phyloP scores from a whole-genome alignment of 2,329 filamentous ascomycete genomes.

The Alternaria longipes region DNA sequence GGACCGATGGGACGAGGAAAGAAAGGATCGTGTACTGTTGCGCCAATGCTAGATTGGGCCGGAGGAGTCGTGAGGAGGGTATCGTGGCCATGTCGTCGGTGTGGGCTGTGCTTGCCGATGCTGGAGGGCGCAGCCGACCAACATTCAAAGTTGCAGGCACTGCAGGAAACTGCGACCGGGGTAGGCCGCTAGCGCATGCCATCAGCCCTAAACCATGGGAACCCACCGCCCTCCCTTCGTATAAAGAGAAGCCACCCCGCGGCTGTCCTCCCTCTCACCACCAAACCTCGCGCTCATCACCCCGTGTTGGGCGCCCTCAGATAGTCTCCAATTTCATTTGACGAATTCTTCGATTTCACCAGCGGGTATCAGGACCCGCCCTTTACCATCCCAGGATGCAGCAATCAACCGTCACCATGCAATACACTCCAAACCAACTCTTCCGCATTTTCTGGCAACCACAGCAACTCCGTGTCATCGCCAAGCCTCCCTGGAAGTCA shows the following conservation, averaged over 20 bases:
- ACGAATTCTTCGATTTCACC: conserved; percentile 48
- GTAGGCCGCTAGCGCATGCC: conserved; percentile 12
- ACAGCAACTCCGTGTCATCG: conserved; percentile 27
- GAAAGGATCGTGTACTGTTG: conserved; percentile 35
- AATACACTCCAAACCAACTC: conserved; percentile 31
- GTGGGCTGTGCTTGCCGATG: conserved; percentile 26
- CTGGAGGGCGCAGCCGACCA: conserved; percentile 8
- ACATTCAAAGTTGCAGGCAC: conserved; percentile 29
- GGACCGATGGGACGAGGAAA: conserved; percentile 39
- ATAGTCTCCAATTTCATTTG: conserved; percentile 49
- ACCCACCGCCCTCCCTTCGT: conserved; percentile 13
- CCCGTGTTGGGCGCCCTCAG: conserved; percentile 47
- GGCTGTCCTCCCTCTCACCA: conserved; percentile 30
- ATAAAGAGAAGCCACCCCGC: conserved; percentile 34
- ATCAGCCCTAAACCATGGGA: conserved; percentile 8
- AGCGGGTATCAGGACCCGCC: conserved; percentile 49
- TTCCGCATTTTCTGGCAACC: conserved; percentile 39
- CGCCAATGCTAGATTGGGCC: conserved; percentile 30
- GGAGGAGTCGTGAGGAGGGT: conserved; percentile 38
- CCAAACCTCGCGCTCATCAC: conserved; percentile 45
- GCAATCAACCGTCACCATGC: conserved; percentile 32
- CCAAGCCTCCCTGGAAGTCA: conserved; percentile 38
- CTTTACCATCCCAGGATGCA: conserved; percentile 46
- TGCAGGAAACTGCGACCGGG: conserved; percentile 26
- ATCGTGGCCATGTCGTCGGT: conserved; percentile 40